phyloP scores from a whole-genome alignment of 176 grass and related monocot genomes.

The Alopecurus myosuroides region DNA sequence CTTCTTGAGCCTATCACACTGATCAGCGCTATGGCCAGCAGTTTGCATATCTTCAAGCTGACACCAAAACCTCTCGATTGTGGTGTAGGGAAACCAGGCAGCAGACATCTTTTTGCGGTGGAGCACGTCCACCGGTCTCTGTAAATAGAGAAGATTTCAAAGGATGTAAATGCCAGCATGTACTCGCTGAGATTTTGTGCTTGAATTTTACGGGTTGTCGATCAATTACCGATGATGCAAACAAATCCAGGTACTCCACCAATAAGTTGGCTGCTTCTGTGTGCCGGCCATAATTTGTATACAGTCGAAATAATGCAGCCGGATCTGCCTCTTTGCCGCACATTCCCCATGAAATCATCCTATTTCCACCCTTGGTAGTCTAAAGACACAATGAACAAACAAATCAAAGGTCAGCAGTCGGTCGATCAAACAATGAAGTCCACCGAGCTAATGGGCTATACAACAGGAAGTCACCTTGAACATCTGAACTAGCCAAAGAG shows the following conservation, averaged over 20 bases:
- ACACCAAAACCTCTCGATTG: conserved; percentile 69
- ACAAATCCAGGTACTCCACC: conserved; percentile 77
- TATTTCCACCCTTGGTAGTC: conserved; percentile 46
- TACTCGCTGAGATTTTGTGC: not conserved
- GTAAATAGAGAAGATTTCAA: conserved; percentile 26
- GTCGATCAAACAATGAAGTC: not conserved
- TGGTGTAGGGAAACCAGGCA: conserved; percentile 72
- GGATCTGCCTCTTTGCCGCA: conserved; percentile 80
- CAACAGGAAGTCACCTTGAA: conserved; percentile 70
- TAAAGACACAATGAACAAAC: conserved; percentile 7
- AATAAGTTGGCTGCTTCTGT: conserved; percentile 80
- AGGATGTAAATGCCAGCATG: not conserved
- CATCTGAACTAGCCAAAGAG: conserved; percentile 97
- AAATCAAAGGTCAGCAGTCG: not conserved
- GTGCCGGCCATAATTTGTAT: conserved; percentile 73
- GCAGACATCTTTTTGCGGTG: conserved; percentile 88
- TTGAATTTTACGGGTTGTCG: not conserved
- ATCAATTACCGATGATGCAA: conserved; percentile 65
- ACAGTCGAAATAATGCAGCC: conserved; percentile 84
- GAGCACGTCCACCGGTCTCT: conserved; percentile 66
- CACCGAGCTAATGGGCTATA: not conserved
- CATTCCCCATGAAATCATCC: conserved; percentile 75
- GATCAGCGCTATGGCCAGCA: conserved; percentile 57
- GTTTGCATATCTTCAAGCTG: conserved; percentile 72
- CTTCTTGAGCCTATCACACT: conserved; percentile 73